Percentiles rank a stretch among this genome's conserved stretches.
Conservation (phyloP, 2,329 filamentous ascomycete genomes). For the Diplodia sapinea region DNA sequence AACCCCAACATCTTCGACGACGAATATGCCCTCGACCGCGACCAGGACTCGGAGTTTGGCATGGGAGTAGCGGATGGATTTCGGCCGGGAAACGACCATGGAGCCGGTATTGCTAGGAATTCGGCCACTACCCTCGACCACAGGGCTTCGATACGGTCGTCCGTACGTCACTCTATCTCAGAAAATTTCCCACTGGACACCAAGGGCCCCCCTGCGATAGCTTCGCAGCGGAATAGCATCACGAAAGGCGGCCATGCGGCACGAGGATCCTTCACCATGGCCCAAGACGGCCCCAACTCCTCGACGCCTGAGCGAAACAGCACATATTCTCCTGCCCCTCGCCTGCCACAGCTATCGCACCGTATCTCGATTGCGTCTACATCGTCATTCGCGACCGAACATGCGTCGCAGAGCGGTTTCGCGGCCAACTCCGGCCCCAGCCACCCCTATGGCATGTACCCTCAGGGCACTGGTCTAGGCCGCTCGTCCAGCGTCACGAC, state of each 20-base stretch:
- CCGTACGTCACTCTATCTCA: constrained; percentile 24
- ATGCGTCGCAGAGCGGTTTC: constrained; percentile 67
- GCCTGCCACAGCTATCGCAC: constrained; percentile 38
- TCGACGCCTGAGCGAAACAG: constrained; percentile 35
- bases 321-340: constrained; percentile 38
- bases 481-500: constrained; percentile 72
- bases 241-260: constrained; percentile 42
- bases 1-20: constrained; percentile 57
- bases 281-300: constrained; percentile 35
- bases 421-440: constrained; percentile 71
- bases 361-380: constrained; percentile 47
- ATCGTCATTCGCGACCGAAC: constrained; percentile 50
- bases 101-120: constrained; percentile 33
- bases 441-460: constrained; percentile 84
- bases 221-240: constrained; percentile 44
- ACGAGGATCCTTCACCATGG: constrained; percentile 33
- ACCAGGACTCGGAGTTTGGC: constrained; percentile 50
- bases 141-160: constrained; percentile 35
- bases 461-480: constrained; percentile 66
- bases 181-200: constrained; percentile 29
- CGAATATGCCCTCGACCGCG: constrained; percentile 51
- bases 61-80: constrained; percentile 54
- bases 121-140: constrained; percentile 26
- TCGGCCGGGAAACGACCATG: constrained; percentile 45
- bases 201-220: not conserved